Evolutionary conservation across 2,329 filamentous ascomycete genomes (phyloP), one percentile per base, ranked within the genome.

Genomic region (Pyricularia sp.): DNA sequence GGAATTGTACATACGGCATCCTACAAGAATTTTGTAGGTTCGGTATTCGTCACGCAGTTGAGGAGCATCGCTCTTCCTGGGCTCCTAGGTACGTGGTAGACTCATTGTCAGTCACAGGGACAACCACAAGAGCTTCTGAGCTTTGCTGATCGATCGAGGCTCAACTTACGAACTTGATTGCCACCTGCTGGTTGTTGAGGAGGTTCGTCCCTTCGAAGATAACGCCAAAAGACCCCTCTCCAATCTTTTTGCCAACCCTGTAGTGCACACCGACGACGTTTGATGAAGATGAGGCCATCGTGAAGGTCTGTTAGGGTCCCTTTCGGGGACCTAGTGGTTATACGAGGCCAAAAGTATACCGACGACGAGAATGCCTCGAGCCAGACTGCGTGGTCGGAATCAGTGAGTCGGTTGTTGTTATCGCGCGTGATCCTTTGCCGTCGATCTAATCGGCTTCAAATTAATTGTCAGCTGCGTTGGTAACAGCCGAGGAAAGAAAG

Each of bases 141-240:
- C n/a, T 17, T n/a, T 55, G 42, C 4, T 55, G 42, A 20, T 55
- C 10, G 42, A 55, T 55, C 33, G 14, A 55, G 42, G 42, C 4
- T 55, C 42, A 55, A 73, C 93, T 97, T 83, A 99, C 95, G 71
- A 99, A 92, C 85, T 99, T 99, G 85, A 99, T 99, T 79, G 95
- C 95, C 76, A 99, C 98, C 82, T 99, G 95, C 81, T 99, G 95
- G 72, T 94, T 94, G 4, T 95, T 98, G 81, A 98, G 98, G 83
- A 99, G 98, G 85, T 99, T 98, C 80, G 95, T 99, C 76, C 95
- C 95, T 68, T 98, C 89, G 82, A 98, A 99, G 79, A 99, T 98
- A 76, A 98, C 95, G 84, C 95, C 95, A 80, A 99, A 99, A 77
- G 90, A 94, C 74, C 95, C 95, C 75, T 93, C 97, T 75, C 95